Percentiles rank a stretch among this genome's conserved stretches.
phyloP scores from a whole-genome alignment of 805 yeast species.

The Candida stauntonica region DNA sequence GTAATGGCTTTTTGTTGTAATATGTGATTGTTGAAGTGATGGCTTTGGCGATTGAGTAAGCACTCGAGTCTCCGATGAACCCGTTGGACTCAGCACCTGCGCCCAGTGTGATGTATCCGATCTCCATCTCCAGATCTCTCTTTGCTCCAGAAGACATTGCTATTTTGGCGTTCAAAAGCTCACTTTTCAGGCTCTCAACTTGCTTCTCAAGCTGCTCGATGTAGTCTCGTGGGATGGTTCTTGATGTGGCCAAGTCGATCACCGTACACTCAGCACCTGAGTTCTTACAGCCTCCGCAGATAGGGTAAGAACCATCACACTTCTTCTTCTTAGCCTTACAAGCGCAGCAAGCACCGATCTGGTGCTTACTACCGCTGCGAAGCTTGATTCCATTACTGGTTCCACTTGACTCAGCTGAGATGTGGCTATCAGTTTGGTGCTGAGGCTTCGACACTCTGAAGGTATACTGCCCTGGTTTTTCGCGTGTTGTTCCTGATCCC shows the following conservation, averaged over 20 bases:
- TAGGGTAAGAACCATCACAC: conserved; percentile 49
- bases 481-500: no score
- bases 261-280: conserved; percentile 42
- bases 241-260: conserved; percentile 43
- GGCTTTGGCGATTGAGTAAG: conserved; percentile 31
- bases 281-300: conserved; percentile 39
- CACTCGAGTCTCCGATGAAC: conserved; percentile 30
- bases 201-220: conserved; percentile 39
- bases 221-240: conserved; percentile 44
- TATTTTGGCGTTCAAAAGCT: background rate
- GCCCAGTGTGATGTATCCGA: conserved; percentile 29
- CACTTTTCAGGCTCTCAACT: conserved; percentile 6
- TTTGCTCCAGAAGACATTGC: background rate
- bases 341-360: conserved; percentile 46
- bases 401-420: background rate
- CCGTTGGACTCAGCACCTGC: conserved; percentile 28
- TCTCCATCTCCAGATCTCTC: conserved; percentile 25
- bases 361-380: conserved; percentile 27
- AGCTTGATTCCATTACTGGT: background rate
- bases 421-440: background rate
- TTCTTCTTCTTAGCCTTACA: conserved; percentile 45
- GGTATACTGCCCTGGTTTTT: conserved; percentile 7
- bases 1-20: conserved; percentile 8
- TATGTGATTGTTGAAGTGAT: conserved; percentile 26
- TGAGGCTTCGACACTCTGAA: conserved; percentile 9